Conservation (phyloP, 2,329 filamentous ascomycete genomes). For the Juglanconis sp. region DNA sequence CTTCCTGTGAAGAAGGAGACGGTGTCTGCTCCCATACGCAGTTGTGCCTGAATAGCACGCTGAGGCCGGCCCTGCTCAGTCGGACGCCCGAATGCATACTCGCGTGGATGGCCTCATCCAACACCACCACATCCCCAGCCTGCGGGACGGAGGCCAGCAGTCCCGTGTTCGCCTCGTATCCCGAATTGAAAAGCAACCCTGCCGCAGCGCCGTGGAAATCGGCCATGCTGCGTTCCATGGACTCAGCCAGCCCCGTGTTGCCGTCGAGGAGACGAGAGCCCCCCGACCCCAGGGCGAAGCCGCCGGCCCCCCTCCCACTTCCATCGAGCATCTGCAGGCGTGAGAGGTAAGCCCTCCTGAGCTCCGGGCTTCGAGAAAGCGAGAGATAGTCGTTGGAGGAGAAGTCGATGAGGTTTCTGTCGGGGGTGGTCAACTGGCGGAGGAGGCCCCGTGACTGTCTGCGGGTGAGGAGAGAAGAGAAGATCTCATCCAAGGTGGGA, state of each 20-base stretch:
- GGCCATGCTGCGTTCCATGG: conserved; percentile 45
- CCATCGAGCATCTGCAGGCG: conserved; percentile 26
- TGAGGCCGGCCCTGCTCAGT: conserved; percentile 51
- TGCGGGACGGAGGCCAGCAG: conserved; percentile 60
- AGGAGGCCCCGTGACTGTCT: conserved; percentile 22
- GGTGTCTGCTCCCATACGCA: conserved; percentile 22
- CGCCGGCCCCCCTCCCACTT: neutral
- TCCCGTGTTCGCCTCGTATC: conserved; percentile 64
- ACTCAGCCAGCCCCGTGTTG: conserved; percentile 42
- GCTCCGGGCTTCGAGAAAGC: conserved; percentile 49
- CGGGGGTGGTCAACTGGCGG: conserved; percentile 51
- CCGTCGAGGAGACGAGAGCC: conserved; percentile 54
- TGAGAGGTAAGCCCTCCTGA: conserved; percentile 63
- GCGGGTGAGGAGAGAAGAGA: neutral
- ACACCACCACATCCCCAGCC: conserved; percentile 60
- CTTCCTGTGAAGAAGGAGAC: neutral
- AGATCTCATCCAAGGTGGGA: neutral
- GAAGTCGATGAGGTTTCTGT: conserved; percentile 53
- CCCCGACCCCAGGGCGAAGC: conserved; percentile 41
- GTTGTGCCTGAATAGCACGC: conserved; percentile 57
- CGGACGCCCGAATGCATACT: conserved; percentile 77
- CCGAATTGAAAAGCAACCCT: conserved; percentile 54
- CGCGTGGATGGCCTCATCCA: conserved; percentile 75
- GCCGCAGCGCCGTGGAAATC: conserved; percentile 43
- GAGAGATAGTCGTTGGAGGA: conserved; percentile 80